Percentiles rank a stretch among this genome's conserved stretches.
These are phyloP conservation scores for Teratosphaeria destructans DNA, from an alignment of 2,329 filamentous ascomycete species.

Conservation along the genomic window DNA sequence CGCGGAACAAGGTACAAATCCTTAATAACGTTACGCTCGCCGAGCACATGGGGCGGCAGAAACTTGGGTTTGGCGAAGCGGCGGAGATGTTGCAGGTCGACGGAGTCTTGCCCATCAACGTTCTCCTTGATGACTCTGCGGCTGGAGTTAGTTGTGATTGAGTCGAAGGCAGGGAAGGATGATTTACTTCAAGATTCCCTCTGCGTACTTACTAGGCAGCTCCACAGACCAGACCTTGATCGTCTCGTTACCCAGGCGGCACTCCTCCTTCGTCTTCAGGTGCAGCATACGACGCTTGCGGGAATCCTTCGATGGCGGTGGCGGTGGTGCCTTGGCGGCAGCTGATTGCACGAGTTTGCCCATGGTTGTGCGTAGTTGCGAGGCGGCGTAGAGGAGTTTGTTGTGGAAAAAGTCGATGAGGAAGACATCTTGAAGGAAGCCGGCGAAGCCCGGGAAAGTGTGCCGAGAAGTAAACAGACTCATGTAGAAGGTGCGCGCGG, in stretches of 20 bases:
- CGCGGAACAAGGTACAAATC: slow-evolving; percentile 24
- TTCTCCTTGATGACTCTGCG: slow-evolving; percentile 37
- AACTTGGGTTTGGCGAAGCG: slow-evolving; percentile 56
- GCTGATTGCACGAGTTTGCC: neutral
- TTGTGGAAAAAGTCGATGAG: neutral
- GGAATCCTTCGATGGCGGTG: neutral
- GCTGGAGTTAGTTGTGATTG: neutral
- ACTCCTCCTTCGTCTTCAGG: slow-evolving; percentile 41
- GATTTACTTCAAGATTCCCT: slow-evolving; percentile 59
- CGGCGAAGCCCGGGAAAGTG: neutral
- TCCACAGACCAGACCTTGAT: slow-evolving; percentile 60
- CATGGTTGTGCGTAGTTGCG: neutral
- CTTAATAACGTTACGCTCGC: slow-evolving; percentile 22
- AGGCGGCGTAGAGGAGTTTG: neutral
- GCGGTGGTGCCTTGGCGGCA: neutral
- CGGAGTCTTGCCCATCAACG: slow-evolving; percentile 32
- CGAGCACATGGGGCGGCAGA: slow-evolving; percentile 24
- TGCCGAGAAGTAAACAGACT: neutral
- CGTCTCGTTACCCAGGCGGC: slow-evolving; percentile 38
- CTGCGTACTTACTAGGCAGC: slow-evolving; percentile 61
- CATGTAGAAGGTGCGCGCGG: neutral
- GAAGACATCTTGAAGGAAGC: neutral
- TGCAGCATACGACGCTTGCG: slow-evolving; percentile 25
- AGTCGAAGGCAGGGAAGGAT: neutral
- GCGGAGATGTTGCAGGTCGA: slow-evolving; percentile 51